Percentiles rank a stretch among this genome's conserved stretches.
phyloP scores from a whole-genome alignment of 2,329 filamentous ascomycete species.

The Colletotrichum horii region DNA sequence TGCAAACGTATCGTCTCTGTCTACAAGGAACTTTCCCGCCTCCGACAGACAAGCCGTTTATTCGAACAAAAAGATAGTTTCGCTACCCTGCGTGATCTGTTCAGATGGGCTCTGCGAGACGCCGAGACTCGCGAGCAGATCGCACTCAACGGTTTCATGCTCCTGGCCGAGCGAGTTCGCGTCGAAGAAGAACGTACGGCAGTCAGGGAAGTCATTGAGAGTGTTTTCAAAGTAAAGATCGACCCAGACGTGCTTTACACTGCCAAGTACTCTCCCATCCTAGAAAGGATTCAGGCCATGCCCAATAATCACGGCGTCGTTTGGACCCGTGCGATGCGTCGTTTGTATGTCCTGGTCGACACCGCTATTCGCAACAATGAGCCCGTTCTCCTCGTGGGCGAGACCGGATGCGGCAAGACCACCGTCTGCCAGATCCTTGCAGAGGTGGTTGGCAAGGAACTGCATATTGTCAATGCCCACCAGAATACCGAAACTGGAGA shows the following conservation, averaged over 20 bases:
- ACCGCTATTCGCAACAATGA: slow-evolving; percentile 89
- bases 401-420: slow-evolving; percentile 97
- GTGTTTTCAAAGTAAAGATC: slow-evolving; percentile 85
- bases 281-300: slow-evolving; percentile 51
- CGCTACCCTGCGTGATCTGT: slow-evolving; percentile 92
- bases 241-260: slow-evolving; percentile 78
- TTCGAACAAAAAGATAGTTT: slow-evolving; percentile 99
- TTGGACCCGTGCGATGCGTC: slow-evolving; percentile 94
- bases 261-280: slow-evolving; percentile 58
- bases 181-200: slow-evolving; percentile 84
- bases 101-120: slow-evolving; percentile 88
- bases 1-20: slow-evolving; percentile 90
- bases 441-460: slow-evolving; percentile 74
- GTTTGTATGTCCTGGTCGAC: slow-evolving; percentile 88
- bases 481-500: slow-evolving; percentile 98
- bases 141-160: slow-evolving; percentile 92
- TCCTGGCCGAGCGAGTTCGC: slow-evolving; percentile 92
- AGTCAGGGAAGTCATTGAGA: slow-evolving; percentile 88
- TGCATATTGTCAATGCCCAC: slow-evolving; percentile 95
- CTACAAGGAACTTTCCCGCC: slow-evolving; percentile 87
- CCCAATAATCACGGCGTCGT: slow-evolving; percentile 72
- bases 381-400: slow-evolving; percentile 91
- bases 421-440: slow-evolving; percentile 93
- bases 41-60: slow-evolving; percentile 87
- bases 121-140: slow-evolving; percentile 89